These are phyloP conservation scores for Cenococcum geophilum DNA, from an alignment of 495 filamentous ascomycete species.

Conservation along the genomic window DNA sequence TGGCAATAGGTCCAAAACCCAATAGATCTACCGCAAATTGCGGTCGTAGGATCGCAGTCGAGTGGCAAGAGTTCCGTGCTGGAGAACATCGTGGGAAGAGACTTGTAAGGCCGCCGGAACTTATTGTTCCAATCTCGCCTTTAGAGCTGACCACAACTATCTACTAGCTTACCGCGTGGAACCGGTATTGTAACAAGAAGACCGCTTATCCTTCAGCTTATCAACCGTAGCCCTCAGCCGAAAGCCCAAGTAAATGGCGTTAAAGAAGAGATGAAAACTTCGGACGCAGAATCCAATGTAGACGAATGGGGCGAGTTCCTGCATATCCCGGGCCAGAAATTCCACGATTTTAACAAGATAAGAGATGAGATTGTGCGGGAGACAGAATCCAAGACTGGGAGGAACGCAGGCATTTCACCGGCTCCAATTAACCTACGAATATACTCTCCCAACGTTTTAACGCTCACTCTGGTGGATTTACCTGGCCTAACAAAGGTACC, in stretches of 20 bases:
- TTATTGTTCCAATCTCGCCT: conserved; percentile 14
- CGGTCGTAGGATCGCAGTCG: conserved; percentile 96
- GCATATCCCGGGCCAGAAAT: conserved; percentile 97
- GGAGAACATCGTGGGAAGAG: conserved; percentile 97
- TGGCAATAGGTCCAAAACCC: conserved; percentile 77
- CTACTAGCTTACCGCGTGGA: conserved; percentile 80
- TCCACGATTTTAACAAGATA: conserved; percentile 98
- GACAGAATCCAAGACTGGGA: conserved; percentile 92
- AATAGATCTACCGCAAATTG: conserved; percentile 98
- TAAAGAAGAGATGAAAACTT: conserved; percentile 60
- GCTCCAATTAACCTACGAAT: conserved; percentile 95
- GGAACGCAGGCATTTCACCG: conserved; percentile 93
- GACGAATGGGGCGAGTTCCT: conserved; percentile 99
- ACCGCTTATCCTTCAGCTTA: conserved; percentile 94
- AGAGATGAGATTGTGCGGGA: conserved; percentile 96
- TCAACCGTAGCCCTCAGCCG: conserved; percentile 65
- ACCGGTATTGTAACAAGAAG: conserved; percentile 96
- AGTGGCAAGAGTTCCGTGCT: conserved; percentile 99
- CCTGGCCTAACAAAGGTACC: conserved; percentile 97
- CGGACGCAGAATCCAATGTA: conserved; percentile 78
- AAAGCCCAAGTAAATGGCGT: conserved; percentile 67
- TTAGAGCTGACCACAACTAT: conserved; percentile 22
- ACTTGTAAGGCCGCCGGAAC: conserved; percentile 66
- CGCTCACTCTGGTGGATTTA: conserved; percentile 93
- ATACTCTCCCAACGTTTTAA: conserved; percentile 96